These are phyloP conservation scores for Iberis pinnata DNA, from an alignment of 345 rosid genomes.

Conservation along the genomic window DNA sequence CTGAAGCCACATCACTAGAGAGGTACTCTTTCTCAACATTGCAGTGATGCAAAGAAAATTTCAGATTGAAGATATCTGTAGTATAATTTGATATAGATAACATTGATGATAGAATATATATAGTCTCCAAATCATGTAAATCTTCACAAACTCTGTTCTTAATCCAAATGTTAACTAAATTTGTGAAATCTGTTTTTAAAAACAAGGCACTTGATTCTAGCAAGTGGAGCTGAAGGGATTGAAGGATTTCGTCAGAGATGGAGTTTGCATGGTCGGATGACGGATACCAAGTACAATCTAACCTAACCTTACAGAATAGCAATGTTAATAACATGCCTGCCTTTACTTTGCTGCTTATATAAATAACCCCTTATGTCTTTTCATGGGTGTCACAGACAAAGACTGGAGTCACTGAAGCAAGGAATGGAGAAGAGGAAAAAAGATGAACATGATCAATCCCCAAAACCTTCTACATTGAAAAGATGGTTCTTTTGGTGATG, in stretches of 20 bases:
- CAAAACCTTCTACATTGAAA: slow-evolving; percentile 27
- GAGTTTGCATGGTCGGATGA: slow-evolving; percentile 90
- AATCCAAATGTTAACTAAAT: not conserved
- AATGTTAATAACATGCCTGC: not conserved
- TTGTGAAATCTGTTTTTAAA: not conserved
- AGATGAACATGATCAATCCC: slow-evolving; percentile 35
- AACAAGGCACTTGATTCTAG: slow-evolving; percentile 74
- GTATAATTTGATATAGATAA: not conserved
- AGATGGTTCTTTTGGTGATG: slow-evolving; percentile 71
- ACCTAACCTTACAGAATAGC: not conserved
- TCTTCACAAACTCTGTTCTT: not conserved
- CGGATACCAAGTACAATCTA: slow-evolving; percentile 63
- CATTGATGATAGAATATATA: not conserved
- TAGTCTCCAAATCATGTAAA: not conserved
- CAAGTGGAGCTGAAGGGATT: slow-evolving; percentile 81
- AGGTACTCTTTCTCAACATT: slow-evolving; percentile 41
- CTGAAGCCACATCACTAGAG: slow-evolving; percentile 74
- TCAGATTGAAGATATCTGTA: not conserved
- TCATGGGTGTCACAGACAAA: slow-evolving; percentile 36
- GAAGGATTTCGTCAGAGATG: slow-evolving; percentile 92
- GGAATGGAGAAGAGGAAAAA: slow-evolving; percentile 57
- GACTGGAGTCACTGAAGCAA: slow-evolving; percentile 57
- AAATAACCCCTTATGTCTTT: not conserved
- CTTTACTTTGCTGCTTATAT: not conserved
- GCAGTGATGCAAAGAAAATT: not conserved